Evolutionary conservation across 805 yeast species (phyloP), one percentile per base, ranked within the genome.

Genomic region (Saccharomyces cerevisiae): DNA sequence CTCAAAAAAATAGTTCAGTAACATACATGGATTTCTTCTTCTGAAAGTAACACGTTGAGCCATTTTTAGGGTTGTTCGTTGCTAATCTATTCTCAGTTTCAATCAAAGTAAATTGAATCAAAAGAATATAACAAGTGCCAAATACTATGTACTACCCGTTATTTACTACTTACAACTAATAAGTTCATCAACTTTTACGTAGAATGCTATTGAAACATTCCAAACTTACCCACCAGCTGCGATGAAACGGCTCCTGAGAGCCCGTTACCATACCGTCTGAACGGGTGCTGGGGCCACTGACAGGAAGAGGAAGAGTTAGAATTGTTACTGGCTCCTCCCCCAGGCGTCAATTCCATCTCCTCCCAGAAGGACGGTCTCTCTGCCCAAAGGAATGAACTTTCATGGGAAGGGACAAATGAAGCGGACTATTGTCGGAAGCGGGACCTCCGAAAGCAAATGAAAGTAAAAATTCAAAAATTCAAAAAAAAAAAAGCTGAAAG

Each of bases 41-140:
- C 97, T 89, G 88, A 84, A 91, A 70, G 97, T 90, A 79, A 91
- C 95, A 86, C 99, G 92, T 82, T 90, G 96, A 78, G 97, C 99
- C 99, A 94, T 94, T 81, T 73, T 81, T 74, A 63, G 67, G 64
- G 49, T 55, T 55, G 41, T 48, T 51, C 27, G 51, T 52, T 49
- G 57, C 55, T 54, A 48, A 17, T 51, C 50, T 50, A 46, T 47
- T 51, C 48, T 49, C n/a, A 31, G 32, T 41, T 29, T 41, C 13
- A 26, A 27, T n/a, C 26, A 8, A 29, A 28, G 47, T n/a, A 28
- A 28, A 29, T 21, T 22, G 10, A 24, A 46, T 14, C 11, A 8
- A 46, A 46, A n/a, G 13, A 27, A 46, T 21, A 8, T 46, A 14
- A 17, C 8, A 17, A 17, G 17, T n/a, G 17, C 43, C 43, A 17